Conservation (phyloP, 2,329 filamentous ascomycete species). For the Hypocrella siamensis region DNA sequence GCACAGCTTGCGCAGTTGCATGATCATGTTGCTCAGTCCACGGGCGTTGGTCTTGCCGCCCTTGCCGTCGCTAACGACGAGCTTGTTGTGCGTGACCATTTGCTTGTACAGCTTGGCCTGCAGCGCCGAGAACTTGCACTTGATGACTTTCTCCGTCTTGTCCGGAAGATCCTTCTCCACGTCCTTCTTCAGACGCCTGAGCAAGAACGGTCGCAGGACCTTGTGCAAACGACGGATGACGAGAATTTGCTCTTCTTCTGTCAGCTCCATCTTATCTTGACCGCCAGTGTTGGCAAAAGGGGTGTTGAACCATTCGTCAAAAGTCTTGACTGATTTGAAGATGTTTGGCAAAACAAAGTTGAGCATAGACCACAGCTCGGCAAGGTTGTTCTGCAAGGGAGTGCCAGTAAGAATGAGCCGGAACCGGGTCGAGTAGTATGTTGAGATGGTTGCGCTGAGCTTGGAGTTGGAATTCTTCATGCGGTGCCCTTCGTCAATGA, state of each 20-base stretch:
- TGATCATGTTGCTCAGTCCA: conserved; percentile 98
- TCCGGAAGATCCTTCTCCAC: conserved; percentile 97
- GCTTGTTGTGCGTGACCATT: conserved; percentile 87
- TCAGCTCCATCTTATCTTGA: conserved; percentile 97
- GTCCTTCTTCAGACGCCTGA: conserved; percentile 97
- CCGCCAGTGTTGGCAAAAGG: conserved; percentile 96
- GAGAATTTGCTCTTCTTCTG: conserved; percentile 97
- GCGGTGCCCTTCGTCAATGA: conserved; percentile 96
- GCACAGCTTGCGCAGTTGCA: conserved; percentile 96
- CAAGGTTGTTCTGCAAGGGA: conserved; percentile 89
- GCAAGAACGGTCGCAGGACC: conserved; percentile 89
- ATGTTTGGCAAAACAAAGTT: conserved; percentile 98
- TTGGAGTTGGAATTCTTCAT: conserved; percentile 99
- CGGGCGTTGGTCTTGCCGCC: conserved; percentile 88
- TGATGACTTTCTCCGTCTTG: conserved; percentile 98
- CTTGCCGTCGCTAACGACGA: conserved; percentile 88
- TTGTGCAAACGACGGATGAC: conserved; percentile 98
- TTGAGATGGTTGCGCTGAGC: conserved; percentile 82
- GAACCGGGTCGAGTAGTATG: conserved; percentile 90
- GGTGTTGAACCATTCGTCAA: conserved; percentile 99
- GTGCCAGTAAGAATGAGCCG: conserved; percentile 95
- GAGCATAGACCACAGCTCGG: conserved; percentile 92
- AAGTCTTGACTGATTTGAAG: conserved; percentile 97
- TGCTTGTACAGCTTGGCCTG: conserved; percentile 94
- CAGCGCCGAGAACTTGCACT: conserved; percentile 92